Conservation (phyloP, 352 stramenopile genomes). For the Phytophthora lateralis region DNA sequence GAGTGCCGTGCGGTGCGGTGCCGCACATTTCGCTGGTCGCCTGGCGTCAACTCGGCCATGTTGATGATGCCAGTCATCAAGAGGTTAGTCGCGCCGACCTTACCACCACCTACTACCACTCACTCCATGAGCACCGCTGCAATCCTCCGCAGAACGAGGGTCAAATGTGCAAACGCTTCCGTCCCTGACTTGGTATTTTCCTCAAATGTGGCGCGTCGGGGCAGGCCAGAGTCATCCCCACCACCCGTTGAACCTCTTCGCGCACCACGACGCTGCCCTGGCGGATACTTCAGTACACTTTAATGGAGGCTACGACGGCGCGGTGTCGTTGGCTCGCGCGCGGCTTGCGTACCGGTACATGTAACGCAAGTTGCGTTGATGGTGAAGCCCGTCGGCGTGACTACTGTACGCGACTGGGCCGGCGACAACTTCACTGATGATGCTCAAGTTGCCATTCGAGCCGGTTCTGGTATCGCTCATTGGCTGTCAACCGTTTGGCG, state of each 20-base stretch:
- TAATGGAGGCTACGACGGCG: neutral
- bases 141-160: neutral
- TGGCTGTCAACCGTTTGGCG: neutral
- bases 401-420: too few species aligned
- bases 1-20: neutral
- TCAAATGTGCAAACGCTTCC: too few species aligned
- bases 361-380: neutral
- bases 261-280: too few species aligned
- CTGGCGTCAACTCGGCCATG: neutral
- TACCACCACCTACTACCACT: neutral
- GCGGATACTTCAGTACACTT: neutral
- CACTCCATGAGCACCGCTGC: neutral
- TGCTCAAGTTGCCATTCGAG: conserved; percentile 2
- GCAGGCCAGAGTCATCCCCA: neutral
- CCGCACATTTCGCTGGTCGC: conserved; percentile 2
- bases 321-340: neutral
- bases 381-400: neutral
- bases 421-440: conserved; percentile 1
- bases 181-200: neutral
- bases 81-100: neutral
- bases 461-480: neutral
- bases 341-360: too few species aligned
- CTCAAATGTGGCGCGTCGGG: neutral
- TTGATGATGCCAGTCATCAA: conserved; percentile 1
- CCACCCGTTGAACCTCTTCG: neutral